Base-by-base conservation (phyloP, 2,329 filamentous ascomycete species). In the Venturia oleaginea region DNA sequence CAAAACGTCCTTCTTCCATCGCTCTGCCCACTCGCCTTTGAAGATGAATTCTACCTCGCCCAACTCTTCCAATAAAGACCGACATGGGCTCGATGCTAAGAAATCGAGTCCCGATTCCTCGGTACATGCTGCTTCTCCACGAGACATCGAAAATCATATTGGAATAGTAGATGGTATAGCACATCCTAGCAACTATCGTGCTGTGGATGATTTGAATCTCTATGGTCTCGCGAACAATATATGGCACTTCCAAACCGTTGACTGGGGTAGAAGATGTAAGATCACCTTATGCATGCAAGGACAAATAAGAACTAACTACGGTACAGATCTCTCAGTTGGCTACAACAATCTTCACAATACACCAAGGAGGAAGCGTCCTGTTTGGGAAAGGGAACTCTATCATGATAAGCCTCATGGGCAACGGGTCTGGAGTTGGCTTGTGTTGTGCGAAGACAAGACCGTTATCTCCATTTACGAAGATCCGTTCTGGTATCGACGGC, bases 181-280 rank as follows among this genome's bases (percentile, higher is more conserved):
- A 54, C 71, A 74, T 61, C 74, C 71, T 59, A 71, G 73, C 63
- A 71, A 71, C 10, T 72, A 73, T 70, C 51, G 74, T 71, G 11
- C 74, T 68, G 69, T 74, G 4, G 67, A 72, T 24, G 71, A 73
- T 46, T 67, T 82, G 5, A 82, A 81, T 2, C 81, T 85, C 65
- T 83, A 84, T 61, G 77, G 84, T 37, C 80, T 91, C 51, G 83
- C 88, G 6, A 81, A 89, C 67, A 83, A 87, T 64, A 86, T 90
- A n/a, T 88, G 88, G 79, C 88, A 91, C 72, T 92, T 89, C 73
- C 87, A 86, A 17, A 88, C 87, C 0, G 83, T 90, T 17, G 89
- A 92, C 69, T 83, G 87, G 72, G 88, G 87, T 0, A 76, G 80
- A 19, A 81, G 79, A 72, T 90, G 87, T 85, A 76, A 69, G 79